These are phyloP conservation scores for Cardiospermum halicacabum DNA, from an alignment of 345 rosid genomes.

Conservation along the genomic window DNA sequence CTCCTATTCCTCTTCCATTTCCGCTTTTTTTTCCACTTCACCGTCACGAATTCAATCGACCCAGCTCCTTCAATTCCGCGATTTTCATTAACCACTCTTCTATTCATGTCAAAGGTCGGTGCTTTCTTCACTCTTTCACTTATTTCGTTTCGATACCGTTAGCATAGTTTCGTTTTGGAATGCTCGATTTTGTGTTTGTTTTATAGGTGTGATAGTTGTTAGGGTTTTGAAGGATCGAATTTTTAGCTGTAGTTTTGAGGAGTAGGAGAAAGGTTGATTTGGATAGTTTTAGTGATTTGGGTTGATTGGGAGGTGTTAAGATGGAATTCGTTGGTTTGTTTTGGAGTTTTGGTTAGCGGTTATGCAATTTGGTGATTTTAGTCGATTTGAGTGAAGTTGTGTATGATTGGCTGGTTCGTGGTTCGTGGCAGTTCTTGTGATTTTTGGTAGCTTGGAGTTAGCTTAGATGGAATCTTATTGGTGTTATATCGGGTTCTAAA, in stretches of 20 bases:
- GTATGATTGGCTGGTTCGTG: background rate
- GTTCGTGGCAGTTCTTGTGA: background rate
- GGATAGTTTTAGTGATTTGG: background rate
- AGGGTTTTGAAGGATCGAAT: background rate
- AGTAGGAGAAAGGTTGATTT: background rate
- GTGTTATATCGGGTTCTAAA: background rate
- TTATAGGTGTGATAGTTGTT: background rate
- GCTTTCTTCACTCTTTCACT: background rate
- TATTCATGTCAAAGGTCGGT: constrained; percentile 2
- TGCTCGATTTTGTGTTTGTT: background rate
- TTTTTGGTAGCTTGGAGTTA: background rate
- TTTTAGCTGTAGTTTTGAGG: background rate
- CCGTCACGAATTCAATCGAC: too few relatives aligned
- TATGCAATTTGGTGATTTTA: background rate
- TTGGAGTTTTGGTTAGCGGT: background rate
- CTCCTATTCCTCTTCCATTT: background rate
- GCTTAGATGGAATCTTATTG: background rate
- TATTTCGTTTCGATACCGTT: background rate
- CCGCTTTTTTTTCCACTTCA: background rate
- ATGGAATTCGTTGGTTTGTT: background rate
- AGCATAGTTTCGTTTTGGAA: background rate
- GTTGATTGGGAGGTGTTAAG: background rate
- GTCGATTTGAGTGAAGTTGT: background rate
- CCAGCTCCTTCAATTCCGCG: background rate
- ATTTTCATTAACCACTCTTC: background rate